Conservation (phyloP, 2,329 filamentous ascomycete genomes). For the Ceratocystis papillata region DNA sequence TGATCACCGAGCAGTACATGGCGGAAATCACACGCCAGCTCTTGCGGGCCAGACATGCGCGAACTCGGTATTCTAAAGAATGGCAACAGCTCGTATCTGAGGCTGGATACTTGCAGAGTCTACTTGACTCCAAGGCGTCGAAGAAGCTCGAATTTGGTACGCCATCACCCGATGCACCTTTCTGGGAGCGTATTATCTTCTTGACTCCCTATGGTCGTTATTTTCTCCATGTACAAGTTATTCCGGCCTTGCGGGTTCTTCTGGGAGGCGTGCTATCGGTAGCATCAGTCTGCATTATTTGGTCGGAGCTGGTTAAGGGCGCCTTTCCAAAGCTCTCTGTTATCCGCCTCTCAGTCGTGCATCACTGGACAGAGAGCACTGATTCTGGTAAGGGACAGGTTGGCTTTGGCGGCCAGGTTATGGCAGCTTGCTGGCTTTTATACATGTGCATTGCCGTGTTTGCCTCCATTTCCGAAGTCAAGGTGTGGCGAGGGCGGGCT, state of each 20-base stretch:
- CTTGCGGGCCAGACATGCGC: conserved; percentile 69
- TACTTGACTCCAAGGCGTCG: conserved; percentile 73
- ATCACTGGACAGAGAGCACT: conserved; percentile 52
- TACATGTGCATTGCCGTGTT: conserved; percentile 94
- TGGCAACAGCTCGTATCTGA: conserved; percentile 71
- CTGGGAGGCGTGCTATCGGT: conserved; percentile 58
- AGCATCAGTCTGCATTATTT: conserved; percentile 75
- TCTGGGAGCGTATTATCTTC: conserved; percentile 46
- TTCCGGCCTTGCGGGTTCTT: conserved; percentile 56
- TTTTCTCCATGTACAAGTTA: conserved; percentile 59
- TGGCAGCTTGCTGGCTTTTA: conserved; percentile 77
- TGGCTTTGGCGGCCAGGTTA: conserved; percentile 74
- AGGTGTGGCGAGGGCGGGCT: conserved; percentile 93
- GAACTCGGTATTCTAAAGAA: conserved; percentile 70
- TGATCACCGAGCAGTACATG: conserved; percentile 87
- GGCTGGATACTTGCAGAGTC: conserved; percentile 64
- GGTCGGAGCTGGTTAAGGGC: conserved; percentile 88
- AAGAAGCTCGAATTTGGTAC: conserved; percentile 67
- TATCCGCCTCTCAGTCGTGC: conserved; percentile 56
- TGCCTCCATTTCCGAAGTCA: conserved; percentile 78
- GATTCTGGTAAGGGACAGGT: conserved; percentile 54
- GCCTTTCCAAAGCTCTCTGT: conserved; percentile 65
- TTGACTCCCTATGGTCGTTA: conserved; percentile 76
- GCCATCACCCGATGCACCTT: conserved; percentile 43
- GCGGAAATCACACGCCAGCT: conserved; percentile 79